Evolutionary conservation across 768 basidiomycete species (phyloP).

Genomic region (Galerina marginata): DNA sequence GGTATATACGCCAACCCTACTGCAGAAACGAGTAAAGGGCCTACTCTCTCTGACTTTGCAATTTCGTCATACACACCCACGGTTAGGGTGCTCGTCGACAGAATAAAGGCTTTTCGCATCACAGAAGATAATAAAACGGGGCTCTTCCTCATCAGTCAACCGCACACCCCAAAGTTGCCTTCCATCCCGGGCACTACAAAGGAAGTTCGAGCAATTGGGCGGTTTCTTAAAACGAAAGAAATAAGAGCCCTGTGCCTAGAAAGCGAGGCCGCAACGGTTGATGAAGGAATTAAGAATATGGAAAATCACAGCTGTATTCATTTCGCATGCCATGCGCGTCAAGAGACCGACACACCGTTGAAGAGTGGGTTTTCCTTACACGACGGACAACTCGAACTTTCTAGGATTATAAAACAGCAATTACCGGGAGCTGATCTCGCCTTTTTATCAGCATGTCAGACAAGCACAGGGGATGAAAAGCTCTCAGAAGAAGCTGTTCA

Average conservation of each 20-base stretch:
- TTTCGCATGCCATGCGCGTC: slow-evolving; percentile 11
- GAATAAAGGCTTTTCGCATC: neutral
- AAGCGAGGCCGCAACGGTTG: neutral
- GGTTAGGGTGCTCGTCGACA: slow-evolving; percentile 1
- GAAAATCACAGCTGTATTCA: slow-evolving; percentile 1
- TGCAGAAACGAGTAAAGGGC: neutral
- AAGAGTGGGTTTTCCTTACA: too few relatives aligned
- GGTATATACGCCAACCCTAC: neutral
- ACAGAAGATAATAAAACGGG: neutral
- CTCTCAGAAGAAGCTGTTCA: slow-evolving; percentile 16
- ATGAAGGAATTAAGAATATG: neutral
- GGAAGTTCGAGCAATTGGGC: too few relatives aligned
- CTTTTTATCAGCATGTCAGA: slow-evolving; percentile 14
- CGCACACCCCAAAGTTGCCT: slow-evolving; percentile 1
- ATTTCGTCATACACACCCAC: slow-evolving; percentile 18
- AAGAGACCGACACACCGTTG: neutral
- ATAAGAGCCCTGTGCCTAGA: too few relatives aligned
- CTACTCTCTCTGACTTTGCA: slow-evolving; percentile 6
- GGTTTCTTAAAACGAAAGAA: too few relatives aligned
- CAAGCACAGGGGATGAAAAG: neutral
- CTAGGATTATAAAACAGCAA: too few relatives aligned
- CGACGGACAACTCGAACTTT: too few relatives aligned
- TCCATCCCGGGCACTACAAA: slow-evolving; percentile 10
- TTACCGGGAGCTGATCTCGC: slow-evolving; percentile 1
- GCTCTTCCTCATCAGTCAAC: slow-evolving; percentile 9